A percentile compares a stretch with the other conserved stretches of the same genome.
Evolutionary conservation across 192 early-diverging fungal species (phyloP).

Genomic region (Linnemannia schmuckeri): DNA sequence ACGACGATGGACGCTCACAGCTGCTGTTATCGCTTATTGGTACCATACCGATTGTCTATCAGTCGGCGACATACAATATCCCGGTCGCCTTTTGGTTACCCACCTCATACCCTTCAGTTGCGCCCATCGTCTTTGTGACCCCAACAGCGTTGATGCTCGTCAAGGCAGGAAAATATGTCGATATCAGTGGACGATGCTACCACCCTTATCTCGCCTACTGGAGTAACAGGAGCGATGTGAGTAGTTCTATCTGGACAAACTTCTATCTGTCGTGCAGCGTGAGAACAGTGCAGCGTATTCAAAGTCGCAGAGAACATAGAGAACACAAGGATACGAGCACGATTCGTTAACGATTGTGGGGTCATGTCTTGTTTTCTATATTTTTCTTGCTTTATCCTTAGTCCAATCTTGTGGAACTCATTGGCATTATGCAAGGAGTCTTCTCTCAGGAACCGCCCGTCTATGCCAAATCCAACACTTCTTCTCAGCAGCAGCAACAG

Average conservation of each 20-base stretch:
- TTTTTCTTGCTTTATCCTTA: conserved; percentile 8
- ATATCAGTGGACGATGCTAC: conserved; percentile 82
- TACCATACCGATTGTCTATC: conserved; percentile 89
- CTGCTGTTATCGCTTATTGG: conserved; percentile 88
- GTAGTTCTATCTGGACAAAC: background rate
- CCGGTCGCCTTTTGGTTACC: conserved; percentile 93
- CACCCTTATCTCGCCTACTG: conserved; percentile 89
- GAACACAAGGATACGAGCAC: background rate
- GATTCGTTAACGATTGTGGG: conserved; percentile 50
- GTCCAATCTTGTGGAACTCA: conserved; percentile 66
- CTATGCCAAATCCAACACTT: conserved; percentile 64
- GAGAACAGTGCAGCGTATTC: conserved; percentile 6
- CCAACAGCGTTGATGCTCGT: conserved; percentile 93
- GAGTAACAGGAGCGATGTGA: conserved; percentile 66
- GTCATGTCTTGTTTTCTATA: conserved; percentile 53
- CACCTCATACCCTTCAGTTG: conserved; percentile 79
- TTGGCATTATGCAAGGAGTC: conserved; percentile 76
- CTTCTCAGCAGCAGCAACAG: conserved; percentile 35
- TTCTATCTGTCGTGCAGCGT: background rate
- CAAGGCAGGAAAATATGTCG: conserved; percentile 85
- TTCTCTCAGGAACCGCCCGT: conserved; percentile 87
- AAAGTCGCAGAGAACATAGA: background rate
- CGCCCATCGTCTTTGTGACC: conserved; percentile 88
- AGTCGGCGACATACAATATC: conserved; percentile 88
- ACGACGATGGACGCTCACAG: conserved; percentile 69